Evolutionary conservation across 768 basidiomycete genomes (phyloP), one percentile per base, ranked within the genome.

Genomic region (Psilocybe sp.): DNA sequence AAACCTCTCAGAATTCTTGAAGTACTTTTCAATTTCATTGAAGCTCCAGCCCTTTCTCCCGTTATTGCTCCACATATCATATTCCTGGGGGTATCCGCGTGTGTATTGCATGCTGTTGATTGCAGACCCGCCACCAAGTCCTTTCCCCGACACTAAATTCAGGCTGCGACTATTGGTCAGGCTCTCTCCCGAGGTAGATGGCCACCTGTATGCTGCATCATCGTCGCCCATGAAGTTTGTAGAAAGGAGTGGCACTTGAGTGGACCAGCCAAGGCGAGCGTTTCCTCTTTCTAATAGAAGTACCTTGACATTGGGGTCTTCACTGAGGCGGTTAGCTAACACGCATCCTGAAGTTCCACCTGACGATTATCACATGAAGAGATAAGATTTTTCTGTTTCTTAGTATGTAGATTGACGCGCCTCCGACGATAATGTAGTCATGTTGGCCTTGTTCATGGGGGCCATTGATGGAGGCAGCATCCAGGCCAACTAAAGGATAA

Each of bases 101-200:
- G 52, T 54, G 36, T 54, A 54, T 15, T 49, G 31, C 48, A 54
- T 54, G 14, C 46, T 44, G 34, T 54, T 54, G 44, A 54, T 32
- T 31, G 38, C 41, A 9, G 52, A 37, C 16, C 48, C 46, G n/a
- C 52, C 47, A n/a, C 52, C 52, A 18, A 54, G 40, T 5, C 38
- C 43, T 18, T 47, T 49, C 9, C 52, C 52, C 23, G 23, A 31
- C 19, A 45, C 19, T 12, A 49, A 35, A 1, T 54, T 44, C 8
- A 49, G 18, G 6, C 44, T 20, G 15, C 48, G 52, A 15, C 40
- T 46, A 15, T 28, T 46, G 36, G 13, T 42, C 47, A 13, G 47
- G 48, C 40, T 54, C 47, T 28, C 23, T 49, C 35, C 11, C 35
- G 40, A 38, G 34, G 42, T 13, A 40, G 28, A 5, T 44, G 31